A percentile compares a stretch with the other conserved stretches of the same genome.
Evolutionary conservation across 2,329 filamentous ascomycete genomes (phyloP).

Genomic region (Beauveria sp.): DNA sequence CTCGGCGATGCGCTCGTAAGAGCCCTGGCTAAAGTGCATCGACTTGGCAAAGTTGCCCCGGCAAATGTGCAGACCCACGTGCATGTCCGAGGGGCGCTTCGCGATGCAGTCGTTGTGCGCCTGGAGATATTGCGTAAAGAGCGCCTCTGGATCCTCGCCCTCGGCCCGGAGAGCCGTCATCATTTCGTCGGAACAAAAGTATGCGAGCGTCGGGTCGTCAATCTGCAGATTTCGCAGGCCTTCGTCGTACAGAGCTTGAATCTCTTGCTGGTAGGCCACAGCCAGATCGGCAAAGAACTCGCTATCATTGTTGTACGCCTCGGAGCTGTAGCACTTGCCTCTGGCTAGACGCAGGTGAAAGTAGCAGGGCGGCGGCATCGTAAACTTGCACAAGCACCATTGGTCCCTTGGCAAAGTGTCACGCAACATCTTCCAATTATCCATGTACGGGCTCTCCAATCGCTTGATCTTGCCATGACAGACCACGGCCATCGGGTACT

Average conservation of each 20-base stretch:
- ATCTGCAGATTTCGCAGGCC: slow-evolving; percentile 52
- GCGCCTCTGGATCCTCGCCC: slow-evolving; percentile 54
- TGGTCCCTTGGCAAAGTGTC: slow-evolving; percentile 45
- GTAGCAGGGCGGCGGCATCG: slow-evolving; percentile 59
- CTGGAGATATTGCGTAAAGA: slow-evolving; percentile 63
- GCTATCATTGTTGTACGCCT: slow-evolving; percentile 43
- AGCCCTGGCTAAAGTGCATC: slow-evolving; percentile 56
- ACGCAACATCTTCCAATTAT: slow-evolving; percentile 33
- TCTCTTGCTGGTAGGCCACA: slow-evolving; percentile 46
- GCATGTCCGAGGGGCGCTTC: slow-evolving; percentile 55
- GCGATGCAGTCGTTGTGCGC: slow-evolving; percentile 65
- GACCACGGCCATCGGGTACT: slow-evolving; percentile 31
- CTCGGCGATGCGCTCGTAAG: slow-evolving; percentile 54
- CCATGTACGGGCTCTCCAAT: slow-evolving; percentile 33
- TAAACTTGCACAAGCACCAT: slow-evolving; percentile 59
- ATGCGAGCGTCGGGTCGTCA: slow-evolving; percentile 55
- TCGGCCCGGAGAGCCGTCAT: slow-evolving; percentile 47
- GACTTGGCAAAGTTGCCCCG: slow-evolving; percentile 54
- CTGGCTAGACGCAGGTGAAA: slow-evolving; percentile 51
- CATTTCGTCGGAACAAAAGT: slow-evolving; percentile 65
- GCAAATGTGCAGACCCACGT: slow-evolving; percentile 61
- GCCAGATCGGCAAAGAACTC: slow-evolving; percentile 52
- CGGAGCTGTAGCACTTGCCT: slow-evolving; percentile 44
- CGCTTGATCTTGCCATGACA: slow-evolving; percentile 37
- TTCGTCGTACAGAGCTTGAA: slow-evolving; percentile 46